Conservation (phyloP, 2,329 filamentous ascomycete genomes). For the Paecilomyces fulvus region DNA sequence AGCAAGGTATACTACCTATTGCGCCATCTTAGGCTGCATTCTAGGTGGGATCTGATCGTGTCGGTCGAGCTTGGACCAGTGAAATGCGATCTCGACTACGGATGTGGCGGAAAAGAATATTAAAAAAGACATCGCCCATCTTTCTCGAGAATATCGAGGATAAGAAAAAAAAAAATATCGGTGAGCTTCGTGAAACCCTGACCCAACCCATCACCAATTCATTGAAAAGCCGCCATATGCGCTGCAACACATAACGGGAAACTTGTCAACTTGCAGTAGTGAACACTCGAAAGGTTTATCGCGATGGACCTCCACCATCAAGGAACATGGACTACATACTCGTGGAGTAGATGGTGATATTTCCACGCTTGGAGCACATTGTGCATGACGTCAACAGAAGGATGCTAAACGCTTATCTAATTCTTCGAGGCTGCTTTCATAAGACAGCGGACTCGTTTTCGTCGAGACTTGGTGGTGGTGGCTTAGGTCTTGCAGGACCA, state of each 20-base stretch:
- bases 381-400: not conserved
- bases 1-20: not conserved
- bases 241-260: no score
- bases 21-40: not conserved
- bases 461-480: not conserved
- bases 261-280: no score
- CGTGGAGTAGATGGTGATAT: not conserved
- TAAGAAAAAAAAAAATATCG: no score
- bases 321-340: no score
- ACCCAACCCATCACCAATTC: no score
- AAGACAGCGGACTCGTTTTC: not conserved
- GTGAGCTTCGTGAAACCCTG: no score
- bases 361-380: not conserved
- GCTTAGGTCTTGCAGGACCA: not conserved
- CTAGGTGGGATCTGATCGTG: not conserved
- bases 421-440: not conserved
- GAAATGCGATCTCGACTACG: not conserved
- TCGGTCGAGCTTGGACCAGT: not conserved
- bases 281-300: no score
- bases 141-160: no score
- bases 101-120: no score
- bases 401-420: not conserved
- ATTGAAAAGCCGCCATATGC: no score
- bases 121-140: no score
- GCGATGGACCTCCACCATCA: no score